Conservation (phyloP, 768 basidiomycete genomes). For the Leccinum boreale region DNA sequence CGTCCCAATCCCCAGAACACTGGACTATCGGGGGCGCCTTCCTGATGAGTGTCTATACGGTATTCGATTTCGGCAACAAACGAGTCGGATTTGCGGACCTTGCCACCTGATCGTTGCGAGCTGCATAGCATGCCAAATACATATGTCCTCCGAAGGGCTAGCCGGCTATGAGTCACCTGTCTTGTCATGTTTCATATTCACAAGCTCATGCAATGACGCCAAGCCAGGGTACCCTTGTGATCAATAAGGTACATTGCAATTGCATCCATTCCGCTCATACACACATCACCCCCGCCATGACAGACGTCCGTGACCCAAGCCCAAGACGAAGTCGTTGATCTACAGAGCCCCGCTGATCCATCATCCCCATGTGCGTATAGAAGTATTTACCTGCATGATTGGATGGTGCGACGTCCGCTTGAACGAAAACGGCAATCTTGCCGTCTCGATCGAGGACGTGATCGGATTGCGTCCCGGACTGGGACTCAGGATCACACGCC, state of each 20-base stretch:
- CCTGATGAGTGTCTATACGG: too few relatives aligned
- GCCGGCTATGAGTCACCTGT: too few relatives aligned
- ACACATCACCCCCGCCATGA: conserved; percentile 27
- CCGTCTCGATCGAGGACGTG: neutral
- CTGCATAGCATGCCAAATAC: too few relatives aligned
- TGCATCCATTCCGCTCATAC: conserved; percentile 5
- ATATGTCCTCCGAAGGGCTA: too few relatives aligned
- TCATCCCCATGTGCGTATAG: conserved; percentile 29
- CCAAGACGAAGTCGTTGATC: conserved; percentile 12
- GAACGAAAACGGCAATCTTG: conserved; percentile 19
- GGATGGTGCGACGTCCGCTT: conserved; percentile 26
- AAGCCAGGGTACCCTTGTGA: neutral
- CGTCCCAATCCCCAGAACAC: too few relatives aligned
- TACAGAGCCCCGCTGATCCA: conserved; percentile 15
- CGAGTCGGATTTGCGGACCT: too few relatives aligned
- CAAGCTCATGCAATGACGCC: neutral
- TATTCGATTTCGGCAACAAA: too few relatives aligned
- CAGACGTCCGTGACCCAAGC: conserved; percentile 14
- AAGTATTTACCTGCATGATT: conserved; percentile 26
- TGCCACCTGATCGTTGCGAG: too few relatives aligned
- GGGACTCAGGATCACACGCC: neutral
- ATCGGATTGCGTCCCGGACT: neutral
- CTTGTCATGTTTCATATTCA: too few relatives aligned
- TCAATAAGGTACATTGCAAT: neutral
- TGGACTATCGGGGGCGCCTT: too few relatives aligned